Base-by-base conservation (phyloP, 2,329 filamentous ascomycete species). In the Penicillium freii region DNA sequence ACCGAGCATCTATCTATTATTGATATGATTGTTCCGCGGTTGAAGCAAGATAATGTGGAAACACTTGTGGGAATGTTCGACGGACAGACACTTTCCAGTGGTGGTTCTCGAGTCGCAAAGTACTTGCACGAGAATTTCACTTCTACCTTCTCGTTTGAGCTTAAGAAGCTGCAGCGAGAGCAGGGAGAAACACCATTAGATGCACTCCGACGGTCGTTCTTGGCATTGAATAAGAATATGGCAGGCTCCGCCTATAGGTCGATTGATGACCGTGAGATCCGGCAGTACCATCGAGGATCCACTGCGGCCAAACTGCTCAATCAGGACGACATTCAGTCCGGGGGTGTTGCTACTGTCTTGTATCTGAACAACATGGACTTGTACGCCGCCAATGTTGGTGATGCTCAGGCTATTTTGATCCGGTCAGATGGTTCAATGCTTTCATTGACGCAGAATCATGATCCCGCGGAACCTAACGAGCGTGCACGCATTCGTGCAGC, bases 91-190 rank as follows among this genome's bases (percentile, higher is more conserved):
- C 81, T 95, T 57, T 90, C 91, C 2, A 92, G 86, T 60, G 90
- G 92, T 59, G 95, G 94, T 43, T 97, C 92, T 61, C 95, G 95
- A 78, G 91, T 99, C 66, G 92, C 94, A 63, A 97, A 97, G 73
- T 99, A 91, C 69, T 80, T 99, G 31, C 93, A 99, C 71, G 94
- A 99, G 76, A 93, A 97, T 70, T 97, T 99, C 74, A 90, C 90
- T 25, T 84, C 88, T 59, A 88, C 91, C 17, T 94, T 99, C 68
- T 84, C 85, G 6, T 83, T 88, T 54, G 93, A 99, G 75, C 76
- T 99, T 51, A 91, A 91, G 63, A 84, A 81, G 57, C 73, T 96
- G 39, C 89, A 88, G 66, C 79, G 78, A 9, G 78, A 84, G n/a
- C 76, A 82, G 33, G 80, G 84, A 31, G 94, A 97, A 71, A 90